Percentiles rank a stretch among this genome's conserved stretches.
phyloP scores from a whole-genome alignment of 345 rosid genomes.

The Iberis pinnata region DNA sequence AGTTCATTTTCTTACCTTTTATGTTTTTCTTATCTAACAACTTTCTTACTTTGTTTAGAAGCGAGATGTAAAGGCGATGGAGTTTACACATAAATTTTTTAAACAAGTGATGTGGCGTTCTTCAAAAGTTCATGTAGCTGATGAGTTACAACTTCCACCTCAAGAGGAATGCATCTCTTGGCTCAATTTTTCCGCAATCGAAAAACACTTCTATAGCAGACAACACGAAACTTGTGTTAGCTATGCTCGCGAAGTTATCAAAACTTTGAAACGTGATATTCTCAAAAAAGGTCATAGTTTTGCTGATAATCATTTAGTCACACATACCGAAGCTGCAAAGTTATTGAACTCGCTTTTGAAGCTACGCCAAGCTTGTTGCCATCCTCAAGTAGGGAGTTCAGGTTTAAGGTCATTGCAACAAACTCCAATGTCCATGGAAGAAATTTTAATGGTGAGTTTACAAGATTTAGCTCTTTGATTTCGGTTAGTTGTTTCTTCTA shows the following conservation, averaged over 20 bases:
- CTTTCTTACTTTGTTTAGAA: constrained; percentile 43
- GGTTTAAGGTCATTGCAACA: constrained; percentile 90
- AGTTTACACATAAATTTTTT: constrained; percentile 65
- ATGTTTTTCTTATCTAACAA: constrained; percentile 12
- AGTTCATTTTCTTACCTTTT: constrained; percentile 8
- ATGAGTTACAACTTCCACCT: constrained; percentile 84
- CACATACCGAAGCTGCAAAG: constrained; percentile 80
- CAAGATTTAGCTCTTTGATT: constrained; percentile 13
- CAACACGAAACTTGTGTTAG: constrained; percentile 94
- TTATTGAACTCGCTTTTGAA: constrained; percentile 83
- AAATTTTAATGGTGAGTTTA: constrained; percentile 61
- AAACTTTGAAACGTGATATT: constrained; percentile 70
- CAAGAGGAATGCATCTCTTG: constrained; percentile 86
- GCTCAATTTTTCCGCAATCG: constrained; percentile 88
- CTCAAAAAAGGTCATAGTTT: constrained; percentile 49
- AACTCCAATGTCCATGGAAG: constrained; percentile 94
- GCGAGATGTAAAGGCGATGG: constrained; percentile 61
- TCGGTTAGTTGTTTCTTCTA: constrained; percentile 18
- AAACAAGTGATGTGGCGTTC: constrained; percentile 97
- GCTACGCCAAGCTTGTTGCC: constrained; percentile 99
- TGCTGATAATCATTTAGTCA: constrained; percentile 53
- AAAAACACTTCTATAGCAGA: constrained; percentile 85
- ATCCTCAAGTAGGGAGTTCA: constrained; percentile 98
- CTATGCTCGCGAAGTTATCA: constrained; percentile 82
- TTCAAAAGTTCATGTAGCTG: constrained; percentile 77